These are phyloP conservation scores for Botrytis tulipae DNA, from an alignment of 2,329 filamentous ascomycete genomes.

Conservation along the genomic window DNA sequence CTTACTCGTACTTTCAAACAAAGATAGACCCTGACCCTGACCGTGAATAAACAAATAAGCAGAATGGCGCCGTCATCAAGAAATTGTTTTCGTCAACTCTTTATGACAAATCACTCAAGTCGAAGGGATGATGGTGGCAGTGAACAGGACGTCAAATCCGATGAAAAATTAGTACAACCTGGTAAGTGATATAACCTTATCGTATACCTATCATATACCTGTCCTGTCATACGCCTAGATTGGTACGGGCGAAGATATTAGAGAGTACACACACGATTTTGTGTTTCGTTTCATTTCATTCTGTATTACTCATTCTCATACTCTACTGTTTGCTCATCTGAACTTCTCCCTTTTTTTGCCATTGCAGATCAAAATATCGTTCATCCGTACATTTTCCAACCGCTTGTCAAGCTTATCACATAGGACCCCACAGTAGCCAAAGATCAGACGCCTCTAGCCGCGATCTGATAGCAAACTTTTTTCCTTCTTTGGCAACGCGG, in stretches of 20 bases:
- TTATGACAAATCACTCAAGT: background rate
- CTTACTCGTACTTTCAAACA: background rate
- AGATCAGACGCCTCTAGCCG: constrained; percentile 16
- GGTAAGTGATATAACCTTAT: background rate
- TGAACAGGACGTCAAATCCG: background rate
- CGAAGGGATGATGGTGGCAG: background rate
- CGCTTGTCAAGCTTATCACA: background rate
- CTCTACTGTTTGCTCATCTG: background rate
- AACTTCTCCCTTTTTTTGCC: background rate
- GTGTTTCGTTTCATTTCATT: background rate
- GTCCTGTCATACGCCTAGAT: background rate
- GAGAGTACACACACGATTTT: background rate
- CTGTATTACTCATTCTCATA: background rate
- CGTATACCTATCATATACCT: background rate
- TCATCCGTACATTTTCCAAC: background rate
- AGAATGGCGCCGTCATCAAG: constrained; percentile 2
- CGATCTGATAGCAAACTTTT: constrained; percentile 2
- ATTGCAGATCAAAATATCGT: background rate
- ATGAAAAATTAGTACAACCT: background rate
- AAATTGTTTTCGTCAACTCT: constrained; percentile 5
- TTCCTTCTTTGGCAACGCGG: background rate
- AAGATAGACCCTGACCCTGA: background rate
- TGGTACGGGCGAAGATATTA: background rate
- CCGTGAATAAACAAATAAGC: background rate
- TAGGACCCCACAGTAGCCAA: background rate